Percentiles rank a stretch among this genome's conserved stretches.
phyloP scores from a whole-genome alignment of 805 yeast species.

The Suhomyces sp. region DNA sequence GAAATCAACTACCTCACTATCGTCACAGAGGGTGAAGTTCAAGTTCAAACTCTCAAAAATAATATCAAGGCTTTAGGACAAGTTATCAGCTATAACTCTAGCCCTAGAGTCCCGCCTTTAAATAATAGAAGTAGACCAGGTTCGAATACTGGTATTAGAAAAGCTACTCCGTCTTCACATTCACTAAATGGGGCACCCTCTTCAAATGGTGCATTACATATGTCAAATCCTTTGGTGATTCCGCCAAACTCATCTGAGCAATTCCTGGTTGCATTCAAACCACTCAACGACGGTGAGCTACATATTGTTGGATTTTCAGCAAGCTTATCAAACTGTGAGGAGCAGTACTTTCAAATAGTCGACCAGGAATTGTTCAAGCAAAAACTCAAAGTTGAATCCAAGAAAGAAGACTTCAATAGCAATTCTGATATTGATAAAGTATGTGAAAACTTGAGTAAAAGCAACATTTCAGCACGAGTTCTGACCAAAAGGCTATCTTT shows the following conservation, averaged over 20 bases:
- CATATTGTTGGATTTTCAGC: slow-evolving; percentile 51
- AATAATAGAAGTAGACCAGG: slow-evolving; percentile 1
- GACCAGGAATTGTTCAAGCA: slow-evolving; percentile 22
- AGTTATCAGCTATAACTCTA: neutral
- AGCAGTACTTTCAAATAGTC: slow-evolving; percentile 43
- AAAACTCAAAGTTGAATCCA: slow-evolving; percentile 8
- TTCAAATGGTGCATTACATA: neutral
- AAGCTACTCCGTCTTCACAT: neutral
- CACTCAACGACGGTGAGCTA: slow-evolving; percentile 48
- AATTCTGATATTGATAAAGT: slow-evolving; percentile 11
- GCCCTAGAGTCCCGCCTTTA: neutral
- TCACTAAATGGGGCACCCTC: neutral
- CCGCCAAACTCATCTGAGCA: slow-evolving; percentile 29
- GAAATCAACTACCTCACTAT: slow-evolving; percentile 51
- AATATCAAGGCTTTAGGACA: slow-evolving; percentile 2
- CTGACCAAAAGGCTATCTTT: slow-evolving; percentile 18
- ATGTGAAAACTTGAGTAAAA: slow-evolving; percentile 24
- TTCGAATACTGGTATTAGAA: neutral
- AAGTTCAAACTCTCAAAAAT: slow-evolving; percentile 27
- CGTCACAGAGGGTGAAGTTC: slow-evolving; percentile 24
- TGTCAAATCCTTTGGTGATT: slow-evolving; percentile 14
- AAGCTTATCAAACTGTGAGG: slow-evolving; percentile 47
- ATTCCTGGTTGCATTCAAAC: slow-evolving; percentile 46
- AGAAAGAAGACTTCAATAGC: slow-evolving; percentile 2
- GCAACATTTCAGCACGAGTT: slow-evolving; percentile 16